Percentiles rank a stretch among this genome's conserved stretches.
Evolutionary conservation across 331 rosid genomes (phyloP).

Genomic region (Phaseolus coccineus): DNA sequence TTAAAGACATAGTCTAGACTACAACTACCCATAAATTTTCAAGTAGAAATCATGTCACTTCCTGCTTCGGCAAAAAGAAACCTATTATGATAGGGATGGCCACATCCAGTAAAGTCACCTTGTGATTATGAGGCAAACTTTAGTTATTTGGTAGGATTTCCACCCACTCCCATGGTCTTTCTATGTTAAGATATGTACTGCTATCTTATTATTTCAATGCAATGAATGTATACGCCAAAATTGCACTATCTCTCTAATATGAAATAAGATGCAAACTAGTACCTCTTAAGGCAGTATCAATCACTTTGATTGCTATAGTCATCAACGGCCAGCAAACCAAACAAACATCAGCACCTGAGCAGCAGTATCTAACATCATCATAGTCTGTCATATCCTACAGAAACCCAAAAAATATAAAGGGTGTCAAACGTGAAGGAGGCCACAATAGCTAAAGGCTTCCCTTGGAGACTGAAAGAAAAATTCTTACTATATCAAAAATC

Average conservation of each 20-base stretch:
- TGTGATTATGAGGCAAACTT: no score
- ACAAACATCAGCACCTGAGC: constrained; percentile 96
- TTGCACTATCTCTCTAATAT: constrained; percentile 1
- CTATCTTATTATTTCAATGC: no score
- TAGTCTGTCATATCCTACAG: constrained; percentile 88
- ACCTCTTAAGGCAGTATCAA: constrained; percentile 88
- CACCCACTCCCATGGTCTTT: no score
- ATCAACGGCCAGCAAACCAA: constrained; percentile 95
- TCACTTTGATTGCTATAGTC: constrained; percentile 92
- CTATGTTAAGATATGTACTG: no score
- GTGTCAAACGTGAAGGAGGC: constrained; percentile 24
- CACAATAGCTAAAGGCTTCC: constrained; percentile 2
- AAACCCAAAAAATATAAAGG: not conserved
- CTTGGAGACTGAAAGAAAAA: not conserved
- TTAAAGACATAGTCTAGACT: not conserved
- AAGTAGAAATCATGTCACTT: not conserved
- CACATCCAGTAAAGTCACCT: not conserved
- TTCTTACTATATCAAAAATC: constrained; percentile 74
- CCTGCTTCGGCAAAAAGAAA: constrained; percentile 10
- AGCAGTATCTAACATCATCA: constrained; percentile 95
- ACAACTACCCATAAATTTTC: not conserved
- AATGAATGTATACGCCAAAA: constrained; percentile 20
- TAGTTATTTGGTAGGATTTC: no score
- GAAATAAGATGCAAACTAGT: constrained; percentile 27
- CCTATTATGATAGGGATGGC: not conserved